These are phyloP conservation scores for Starmerella khaoyaiensis DNA, from an alignment of 805 yeast species.

Conservation along the genomic window DNA sequence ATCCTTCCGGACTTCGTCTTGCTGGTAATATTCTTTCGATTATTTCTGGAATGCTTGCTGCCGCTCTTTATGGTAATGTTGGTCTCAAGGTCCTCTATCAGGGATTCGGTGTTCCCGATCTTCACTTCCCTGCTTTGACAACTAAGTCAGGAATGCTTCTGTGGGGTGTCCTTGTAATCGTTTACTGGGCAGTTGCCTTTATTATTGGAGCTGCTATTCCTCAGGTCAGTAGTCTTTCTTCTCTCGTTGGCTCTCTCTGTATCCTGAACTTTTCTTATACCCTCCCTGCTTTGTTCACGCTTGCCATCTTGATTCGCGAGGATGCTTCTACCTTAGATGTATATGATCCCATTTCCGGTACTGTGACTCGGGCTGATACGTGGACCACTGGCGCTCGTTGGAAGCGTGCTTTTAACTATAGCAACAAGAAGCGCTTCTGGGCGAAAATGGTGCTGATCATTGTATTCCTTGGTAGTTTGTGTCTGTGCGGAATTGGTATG, in stretches of 20 bases:
- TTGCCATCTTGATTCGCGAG: slow-evolving; percentile 10
- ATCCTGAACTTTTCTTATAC: slow-evolving; percentile 37
- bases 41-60: slow-evolving; percentile 34
- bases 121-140: slow-evolving; percentile 28
- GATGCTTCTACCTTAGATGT: slow-evolving; percentile 13
- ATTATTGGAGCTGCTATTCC: slow-evolving; percentile 36
- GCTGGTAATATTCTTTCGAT: slow-evolving; percentile 30
- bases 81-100: slow-evolving; percentile 37
- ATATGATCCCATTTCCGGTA: slow-evolving; percentile 14
- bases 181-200: slow-evolving; percentile 36
- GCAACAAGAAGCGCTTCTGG: slow-evolving; percentile 20
- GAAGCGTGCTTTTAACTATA: slow-evolving; percentile 25
- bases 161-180: slow-evolving; percentile 30
- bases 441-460: slow-evolving; percentile 17
- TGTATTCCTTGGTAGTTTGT: slow-evolving; percentile 26
- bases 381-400: slow-evolving; percentile 29
- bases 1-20: slow-evolving; percentile 26
- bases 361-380: slow-evolving; percentile 19
- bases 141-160: slow-evolving; percentile 28
- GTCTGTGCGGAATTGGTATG: slow-evolving; percentile 25
- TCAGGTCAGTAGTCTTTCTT: slow-evolving; percentile 30
- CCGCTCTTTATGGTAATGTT: slow-evolving; percentile 36
- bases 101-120: slow-evolving; percentile 28
- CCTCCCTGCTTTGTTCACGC: slow-evolving; percentile 29
- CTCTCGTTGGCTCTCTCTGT: slow-evolving; percentile 35